A percentile compares a stretch with the other conserved stretches of the same genome.
Conservation (phyloP, 169 alveolate species). For the Eimeria maxima region DNA sequence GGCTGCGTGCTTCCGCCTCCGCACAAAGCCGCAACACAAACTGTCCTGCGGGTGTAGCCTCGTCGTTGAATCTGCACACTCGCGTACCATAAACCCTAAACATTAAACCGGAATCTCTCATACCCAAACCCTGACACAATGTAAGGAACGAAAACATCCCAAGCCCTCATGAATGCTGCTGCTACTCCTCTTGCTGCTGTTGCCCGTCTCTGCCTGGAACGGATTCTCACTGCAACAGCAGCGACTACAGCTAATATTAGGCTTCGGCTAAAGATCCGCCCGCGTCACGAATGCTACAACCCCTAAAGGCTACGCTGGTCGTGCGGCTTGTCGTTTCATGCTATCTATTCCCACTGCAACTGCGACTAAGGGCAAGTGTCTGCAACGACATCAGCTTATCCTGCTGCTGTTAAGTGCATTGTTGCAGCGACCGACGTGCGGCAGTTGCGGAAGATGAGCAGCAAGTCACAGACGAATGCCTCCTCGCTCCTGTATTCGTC, state of each 20-base stretch:
- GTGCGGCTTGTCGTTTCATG: no score
- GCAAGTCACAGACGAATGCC: slow-evolving; percentile 73
- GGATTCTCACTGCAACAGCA: not conserved
- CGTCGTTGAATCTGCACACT: slow-evolving; percentile 77
- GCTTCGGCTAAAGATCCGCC: no score
- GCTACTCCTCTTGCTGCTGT: not conserved
- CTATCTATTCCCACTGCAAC: not conserved
- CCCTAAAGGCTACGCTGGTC: no score
- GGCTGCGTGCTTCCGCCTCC: slow-evolving; percentile 76
- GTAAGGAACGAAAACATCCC: not conserved
- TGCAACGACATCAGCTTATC: not conserved
- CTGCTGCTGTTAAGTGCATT: slow-evolving; percentile 24
- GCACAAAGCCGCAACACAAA: slow-evolving; percentile 77
- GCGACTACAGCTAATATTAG: no score
- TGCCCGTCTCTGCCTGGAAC: not conserved
- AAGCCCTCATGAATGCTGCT: not conserved
- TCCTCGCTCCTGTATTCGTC: slow-evolving; percentile 75
- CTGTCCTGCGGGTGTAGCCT: slow-evolving; percentile 77
- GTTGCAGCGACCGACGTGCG: slow-evolving; percentile 70
- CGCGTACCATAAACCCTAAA: not conserved
- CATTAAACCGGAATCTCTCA: not conserved
- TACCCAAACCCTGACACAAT: not conserved
- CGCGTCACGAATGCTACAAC: no score
- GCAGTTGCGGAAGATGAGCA: slow-evolving; percentile 83
- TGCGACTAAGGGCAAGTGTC: not conserved